A percentile compares a stretch with the other conserved stretches of the same genome.
Evolutionary conservation across 1,139 yeast genomes (phyloP).

Genomic region (Yamadazyma atmosphaerica): DNA sequence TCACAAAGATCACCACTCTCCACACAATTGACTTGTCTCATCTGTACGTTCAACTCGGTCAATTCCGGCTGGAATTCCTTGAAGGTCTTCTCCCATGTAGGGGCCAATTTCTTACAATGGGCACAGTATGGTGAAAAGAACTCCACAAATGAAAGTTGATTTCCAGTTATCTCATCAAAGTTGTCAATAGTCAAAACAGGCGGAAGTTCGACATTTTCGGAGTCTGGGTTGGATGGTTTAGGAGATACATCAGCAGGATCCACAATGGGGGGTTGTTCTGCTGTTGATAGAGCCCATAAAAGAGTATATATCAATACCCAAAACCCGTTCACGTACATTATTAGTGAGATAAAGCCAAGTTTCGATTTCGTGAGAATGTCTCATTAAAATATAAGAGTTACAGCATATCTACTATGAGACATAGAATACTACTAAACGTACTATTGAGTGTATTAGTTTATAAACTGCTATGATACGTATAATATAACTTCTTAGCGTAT

Average conservation of each 20-base stretch:
- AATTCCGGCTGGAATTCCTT: slow-evolving; percentile 34
- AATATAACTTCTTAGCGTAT: too few species aligned
- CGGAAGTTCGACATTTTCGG: slow-evolving; percentile 14
- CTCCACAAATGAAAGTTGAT: slow-evolving; percentile 58
- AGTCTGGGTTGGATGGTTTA: neutral
- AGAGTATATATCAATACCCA: too few species aligned
- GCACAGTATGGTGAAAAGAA: slow-evolving; percentile 69
- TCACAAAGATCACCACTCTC: slow-evolving; percentile 72
- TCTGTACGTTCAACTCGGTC: slow-evolving; percentile 44
- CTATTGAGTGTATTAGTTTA: too few species aligned
- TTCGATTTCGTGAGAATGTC: too few species aligned
- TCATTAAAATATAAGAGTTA: too few species aligned
- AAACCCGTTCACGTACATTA: too few species aligned
- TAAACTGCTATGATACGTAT: too few species aligned
- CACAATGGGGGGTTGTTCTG: neutral
- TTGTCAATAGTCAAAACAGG: slow-evolving; percentile 27
- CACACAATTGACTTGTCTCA: slow-evolving; percentile 73
- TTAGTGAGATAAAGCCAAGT: too few species aligned
- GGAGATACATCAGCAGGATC: neutral
- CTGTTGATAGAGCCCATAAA: too few species aligned
- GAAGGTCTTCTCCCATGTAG: slow-evolving; percentile 63
- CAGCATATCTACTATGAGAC: too few species aligned
- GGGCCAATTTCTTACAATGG: slow-evolving; percentile 69
- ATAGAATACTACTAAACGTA: too few species aligned
- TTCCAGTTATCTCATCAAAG: slow-evolving; percentile 46